Conservation (phyloP, 1,139 yeast species). For the Schwanniomyces etchellsii region DNA sequence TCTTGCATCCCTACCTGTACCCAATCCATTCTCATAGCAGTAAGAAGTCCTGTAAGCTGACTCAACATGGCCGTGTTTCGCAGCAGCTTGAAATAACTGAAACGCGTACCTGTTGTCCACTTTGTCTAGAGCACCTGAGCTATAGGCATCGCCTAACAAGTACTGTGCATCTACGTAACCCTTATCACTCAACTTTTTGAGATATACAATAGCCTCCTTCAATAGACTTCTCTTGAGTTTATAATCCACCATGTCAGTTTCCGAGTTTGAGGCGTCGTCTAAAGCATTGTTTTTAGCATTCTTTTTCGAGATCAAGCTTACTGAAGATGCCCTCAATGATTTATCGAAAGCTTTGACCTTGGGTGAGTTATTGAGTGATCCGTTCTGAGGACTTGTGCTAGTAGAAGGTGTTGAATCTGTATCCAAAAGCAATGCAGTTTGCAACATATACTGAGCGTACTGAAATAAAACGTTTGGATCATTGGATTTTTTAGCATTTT, state of each 20-base stretch:
- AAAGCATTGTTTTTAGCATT: constrained; percentile 9
- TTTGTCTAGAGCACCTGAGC: constrained; percentile 82
- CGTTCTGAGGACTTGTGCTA: constrained; percentile 1
- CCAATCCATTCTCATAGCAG: constrained; percentile 91
- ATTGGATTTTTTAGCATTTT: constrained; percentile 77
- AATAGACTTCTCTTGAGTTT: constrained; percentile 45
- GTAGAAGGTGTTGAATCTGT: constrained; percentile 10
- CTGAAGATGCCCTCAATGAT: constrained; percentile 5
- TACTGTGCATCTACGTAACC: constrained; percentile 92
- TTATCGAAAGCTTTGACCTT: constrained; percentile 12
- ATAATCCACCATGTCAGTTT: constrained; percentile 22
- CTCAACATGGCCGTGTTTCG: constrained; percentile 89
- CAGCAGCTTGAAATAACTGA: constrained; percentile 75
- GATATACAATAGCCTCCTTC: constrained; percentile 70
- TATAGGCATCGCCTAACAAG: constrained; percentile 78
- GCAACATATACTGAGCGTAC: constrained; percentile 87
- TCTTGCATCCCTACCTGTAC: constrained; percentile 83
- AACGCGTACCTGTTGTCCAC: constrained; percentile 79
- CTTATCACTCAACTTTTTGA: constrained; percentile 69
- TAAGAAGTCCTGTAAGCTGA: constrained; percentile 87
- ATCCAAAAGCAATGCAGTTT: constrained; percentile 67
- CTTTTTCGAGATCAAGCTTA: constrained; percentile 6
- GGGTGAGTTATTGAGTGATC: constrained; percentile 20
- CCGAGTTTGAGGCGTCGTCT: constrained; percentile 4
- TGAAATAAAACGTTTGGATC: constrained; percentile 85